Conservation (phyloP, 352 stramenopile genomes). For the Pythium myriotylum region DNA sequence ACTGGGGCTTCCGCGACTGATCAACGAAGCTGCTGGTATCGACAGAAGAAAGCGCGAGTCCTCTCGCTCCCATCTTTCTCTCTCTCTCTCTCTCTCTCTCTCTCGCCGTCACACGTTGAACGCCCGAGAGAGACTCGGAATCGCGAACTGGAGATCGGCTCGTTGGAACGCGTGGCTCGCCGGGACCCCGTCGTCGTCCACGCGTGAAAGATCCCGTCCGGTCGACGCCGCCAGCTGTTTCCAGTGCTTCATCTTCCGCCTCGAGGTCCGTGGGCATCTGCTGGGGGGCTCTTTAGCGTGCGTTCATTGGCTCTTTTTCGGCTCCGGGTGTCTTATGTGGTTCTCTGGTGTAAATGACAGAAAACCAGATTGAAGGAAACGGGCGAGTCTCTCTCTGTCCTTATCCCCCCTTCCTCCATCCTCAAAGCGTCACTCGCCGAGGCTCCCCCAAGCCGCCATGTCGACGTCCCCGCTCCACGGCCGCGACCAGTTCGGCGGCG, state of each 20-base stretch:
- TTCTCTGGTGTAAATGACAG: conserved; percentile 22
- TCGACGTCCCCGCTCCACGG: conserved; percentile 24
- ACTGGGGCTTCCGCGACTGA: conserved; percentile 29
- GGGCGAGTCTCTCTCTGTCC: background rate
- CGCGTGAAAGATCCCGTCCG: conserved; percentile 24
- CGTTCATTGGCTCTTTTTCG: conserved; percentile 4
- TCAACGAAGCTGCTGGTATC: conserved; percentile 28
- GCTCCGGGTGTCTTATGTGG: conserved; percentile 11
- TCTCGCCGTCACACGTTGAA: background rate
- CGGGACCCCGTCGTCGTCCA: background rate
- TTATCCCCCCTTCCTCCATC: conserved; percentile 4
- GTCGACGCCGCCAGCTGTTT: conserved; percentile 28
- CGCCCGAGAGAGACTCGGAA: conserved; percentile 12
- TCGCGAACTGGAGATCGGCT: conserved; percentile 3
- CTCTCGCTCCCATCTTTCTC: background rate
- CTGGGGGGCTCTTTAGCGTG: background rate
- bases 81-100: background rate
- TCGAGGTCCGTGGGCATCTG: conserved; percentile 19
- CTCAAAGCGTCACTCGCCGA: conserved; percentile 15
- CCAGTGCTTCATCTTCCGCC: conserved; percentile 14
- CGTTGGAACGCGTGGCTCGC: background rate
- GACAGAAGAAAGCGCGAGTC: conserved; percentile 16
- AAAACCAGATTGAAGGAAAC: conserved; percentile 26
- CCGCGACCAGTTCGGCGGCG: conserved; percentile 17
- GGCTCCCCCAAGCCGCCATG: conserved; percentile 11